Base-by-base conservation (phyloP, 2,329 filamentous ascomycete species). In the Exophiala xenobiotica region DNA sequence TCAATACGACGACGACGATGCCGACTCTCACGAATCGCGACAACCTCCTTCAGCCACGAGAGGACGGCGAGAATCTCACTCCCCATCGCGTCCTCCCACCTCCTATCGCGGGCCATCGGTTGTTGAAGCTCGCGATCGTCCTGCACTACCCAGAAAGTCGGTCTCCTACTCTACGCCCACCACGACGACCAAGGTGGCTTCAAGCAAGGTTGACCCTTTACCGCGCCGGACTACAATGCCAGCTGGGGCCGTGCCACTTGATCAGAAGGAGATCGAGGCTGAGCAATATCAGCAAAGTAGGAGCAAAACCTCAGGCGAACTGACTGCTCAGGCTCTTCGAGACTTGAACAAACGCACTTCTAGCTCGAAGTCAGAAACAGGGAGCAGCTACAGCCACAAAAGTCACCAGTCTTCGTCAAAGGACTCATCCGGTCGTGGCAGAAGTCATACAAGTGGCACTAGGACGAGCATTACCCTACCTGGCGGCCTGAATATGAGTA, bases 321-420 rank as follows among this genome's bases (percentile, higher is more conserved):
- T 61, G 23, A 61, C 57, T n/a, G 53, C 46, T 6, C 57, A 60
- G 29, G 58, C 58, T 19, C 46, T 61, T 41, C 52, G 53, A 19
- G 39, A 55, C 31, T 29, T 61, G 19, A 56, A 56, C 11, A 56
- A 54, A 41, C 26, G 50, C 23, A 54, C 40, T 26, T 46, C 56
- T 20, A 41, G 49, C 43, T 56, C 56, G 20, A 53, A 49, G 38
- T 61, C 59, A 14, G 59, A 60, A 33, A 60, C 57, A 18, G 57
- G 53, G 12, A 61, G 59, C 45, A 61, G 56, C 41, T 57, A 51
- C 46, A 61, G 56, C 47, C 53, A 56, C 42, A 48, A 54, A 29
- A 56, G 57, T 33, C 59, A 53, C 22, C 57, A 61, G 20, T 61
- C 58, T 16, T 61, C 59, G 11, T 61, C 59, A 19, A 61, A 61